Evolutionary conservation across 148 eudicot species (phyloP), one percentile per base, ranked within the genome.

Genomic region (Amaranthus palmeri): DNA sequence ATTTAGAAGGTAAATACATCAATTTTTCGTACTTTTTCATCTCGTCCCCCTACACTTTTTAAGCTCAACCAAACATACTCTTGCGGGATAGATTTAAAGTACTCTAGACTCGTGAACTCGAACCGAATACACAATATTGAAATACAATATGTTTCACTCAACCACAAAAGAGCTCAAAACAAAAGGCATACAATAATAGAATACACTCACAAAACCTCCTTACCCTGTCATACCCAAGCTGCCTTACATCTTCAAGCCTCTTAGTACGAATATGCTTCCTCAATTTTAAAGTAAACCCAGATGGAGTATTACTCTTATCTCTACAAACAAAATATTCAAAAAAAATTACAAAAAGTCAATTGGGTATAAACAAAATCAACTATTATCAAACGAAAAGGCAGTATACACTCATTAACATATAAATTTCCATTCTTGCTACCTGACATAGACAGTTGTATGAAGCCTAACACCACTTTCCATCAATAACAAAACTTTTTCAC

Each of bases 211-310:
- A 70, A 73, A 68, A 51, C 4, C 53, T 13, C 59, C 62, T 55
- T 81, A 95, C 98, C 91, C 98, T 83, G 69, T 95, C 98, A 72
- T 95, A 95, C 63, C 98, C 98, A 77, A 95, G 96, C 78, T 95
- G 98, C 57, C 98, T 87, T 66, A 95, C 98, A 51, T 95, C 96
- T 82, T 91, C 98, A 43, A 95, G 97, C 84, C 97, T 87, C 72
- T 88, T 88, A n/a, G 96, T 91, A 60, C 98, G 85, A 75, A 95
- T 91, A 82, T 95, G 98, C 85, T 91, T 95, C 36, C 0, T 0
- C 36, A 0, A 1, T 25, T 25, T 95, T 10, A 95, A 82, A 59
- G 98, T 95, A 74, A 88, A 95, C 45, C 97, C 98, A 72, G 98
- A 95, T 50, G 98, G 98, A 43, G 98, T 91, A 80, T 89, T 91